Evolutionary conservation across 495 filamentous ascomycete genomes (phyloP), one percentile per base, ranked within the genome.

Genomic region (Penicillium mononematosum): DNA sequence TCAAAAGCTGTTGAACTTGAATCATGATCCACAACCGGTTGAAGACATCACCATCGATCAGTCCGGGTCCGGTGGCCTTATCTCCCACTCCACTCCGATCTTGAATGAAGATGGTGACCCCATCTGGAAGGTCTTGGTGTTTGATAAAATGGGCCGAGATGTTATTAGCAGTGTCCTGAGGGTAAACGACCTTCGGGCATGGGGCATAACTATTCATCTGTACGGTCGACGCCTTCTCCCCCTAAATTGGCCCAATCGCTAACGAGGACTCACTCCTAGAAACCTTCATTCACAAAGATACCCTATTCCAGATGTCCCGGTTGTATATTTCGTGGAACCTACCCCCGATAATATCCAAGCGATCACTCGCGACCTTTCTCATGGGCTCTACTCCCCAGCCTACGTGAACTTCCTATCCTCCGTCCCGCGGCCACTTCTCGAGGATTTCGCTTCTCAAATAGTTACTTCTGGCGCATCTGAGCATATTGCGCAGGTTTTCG

Each of bases 331-430:
- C 14, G 83, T 98, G 63, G 95, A 99, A 66, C 95, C 95, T 6
- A 95, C 86, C 12, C 61, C 84, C 10, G 75, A 83, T 42, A 97
- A 98, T 61, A 79, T 96, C 25, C 81, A 89, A 63, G 78, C 83
- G 27, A 92, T 99, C 53, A 92, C 90, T n/a, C 80, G 79, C 45
- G 95, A 99, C 65, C 84, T 99, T 16, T 82, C 92, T 38, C 89
- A 86, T 56, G 86, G 84, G 41, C 82, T 99, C 27, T 99, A 99
- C 73, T 89, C 91, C 53, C 90, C 91, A 2, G 93, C 95, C 62
- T 94, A 97, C 65, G 85, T 99, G 71, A 99, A 99, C 76, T 98
- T 98, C 71, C 83, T 99, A 27, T 92, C 90, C 46, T 98, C 95
- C 32, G 88, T 99, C 59, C 91, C 94, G 2, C 83, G 95, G 48